Evolutionary conservation across 2,329 filamentous ascomycete genomes (phyloP), one percentile per base, ranked within the genome.

Genomic region (Nigrospora osmanthi): DNA sequence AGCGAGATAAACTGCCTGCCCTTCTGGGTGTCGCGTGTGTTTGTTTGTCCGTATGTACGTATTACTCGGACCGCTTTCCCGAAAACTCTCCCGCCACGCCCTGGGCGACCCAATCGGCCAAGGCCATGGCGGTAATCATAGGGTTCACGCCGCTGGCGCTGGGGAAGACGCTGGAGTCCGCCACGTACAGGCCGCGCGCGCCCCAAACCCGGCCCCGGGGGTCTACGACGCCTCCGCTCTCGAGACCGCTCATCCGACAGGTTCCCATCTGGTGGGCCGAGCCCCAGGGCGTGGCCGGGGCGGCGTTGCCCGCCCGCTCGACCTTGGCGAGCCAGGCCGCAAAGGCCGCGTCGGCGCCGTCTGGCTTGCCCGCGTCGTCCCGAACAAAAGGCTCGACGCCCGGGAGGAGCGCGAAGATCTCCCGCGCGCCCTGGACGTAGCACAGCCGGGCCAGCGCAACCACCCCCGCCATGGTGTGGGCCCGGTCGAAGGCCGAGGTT

Each of bases 181-280:
- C 79, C 15, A 90, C 78, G 58, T 80, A 88, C 54, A 90, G 57
- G 1, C 75, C 76, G 54, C 80, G 66, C 0, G 70, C 72, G 1
- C 77, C 84, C 83, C 84, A 90, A 7, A 88, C 78, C 49, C 61
- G 69, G 2, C 81, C 80, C 48, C 62, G 65, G 4, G 67, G 60
- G 55, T 83, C 76, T 3, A 84, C 81, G 12, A 82, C 80, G 28
- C 80, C 79, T 35, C 66, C 66, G 30, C 65, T 61, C 44, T 63
- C 61, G 49, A 62, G 63, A 37, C 69, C 68, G 47, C 79, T 80
- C 87, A 90, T 91, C 3, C 84, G 71, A 56, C 83, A 87, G 11
- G 80, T 80, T 17, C 85, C 83, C 86, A 90, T 90, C 67, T 90
- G 87, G 63, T 91, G 87, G 15, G 86, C 87, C n/a, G 80, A 85